These are phyloP conservation scores for Lentinula detonsa DNA, from an alignment of 768 basidiomycete genomes.

Conservation along the genomic window DNA sequence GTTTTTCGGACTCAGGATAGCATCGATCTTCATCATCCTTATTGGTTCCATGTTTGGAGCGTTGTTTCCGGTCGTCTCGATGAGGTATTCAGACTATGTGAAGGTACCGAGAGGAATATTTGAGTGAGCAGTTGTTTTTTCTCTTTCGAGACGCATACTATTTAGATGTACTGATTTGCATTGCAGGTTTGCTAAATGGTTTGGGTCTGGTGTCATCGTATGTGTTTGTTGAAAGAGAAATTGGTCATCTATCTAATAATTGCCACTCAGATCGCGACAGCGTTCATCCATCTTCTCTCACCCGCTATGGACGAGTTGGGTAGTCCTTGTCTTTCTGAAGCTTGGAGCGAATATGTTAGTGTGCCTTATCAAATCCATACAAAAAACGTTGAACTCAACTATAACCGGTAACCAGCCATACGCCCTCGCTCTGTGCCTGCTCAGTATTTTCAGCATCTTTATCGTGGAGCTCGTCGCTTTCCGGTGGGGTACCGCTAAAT, in stretches of 20 bases:
- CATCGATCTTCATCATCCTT: conserved; percentile 51
- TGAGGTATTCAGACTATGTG: conserved; percentile 26
- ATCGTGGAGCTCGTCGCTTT: conserved; percentile 82
- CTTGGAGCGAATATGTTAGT: conserved; percentile 74
- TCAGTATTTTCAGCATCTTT: conserved; percentile 81
- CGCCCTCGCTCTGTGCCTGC: conserved; percentile 72
- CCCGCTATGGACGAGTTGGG: conserved; percentile 69
- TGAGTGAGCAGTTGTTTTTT: conserved; percentile 31
- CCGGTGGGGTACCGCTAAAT: conserved; percentile 74
- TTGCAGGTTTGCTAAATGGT: conserved; percentile 77
- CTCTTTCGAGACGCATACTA: neutral
- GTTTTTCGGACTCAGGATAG: conserved; percentile 38
- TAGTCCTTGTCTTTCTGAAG: conserved; percentile 61
- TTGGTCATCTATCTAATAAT: neutral
- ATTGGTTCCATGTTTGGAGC: conserved; percentile 38
- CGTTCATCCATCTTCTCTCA: conserved; percentile 77
- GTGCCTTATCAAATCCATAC: neutral
- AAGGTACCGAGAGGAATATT: conserved; percentile 39
- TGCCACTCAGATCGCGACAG: conserved; percentile 68
- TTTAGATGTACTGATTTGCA: conserved; percentile 7
- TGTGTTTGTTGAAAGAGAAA: conserved; percentile 16
- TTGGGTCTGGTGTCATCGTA: conserved; percentile 87
- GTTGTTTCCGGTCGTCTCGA: conserved; percentile 49
- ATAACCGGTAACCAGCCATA: conserved; percentile 52
- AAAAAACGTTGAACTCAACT: no score